phyloP scores from a whole-genome alignment of 2,329 filamentous ascomycete species.

The Ophiostoma sp. region DNA sequence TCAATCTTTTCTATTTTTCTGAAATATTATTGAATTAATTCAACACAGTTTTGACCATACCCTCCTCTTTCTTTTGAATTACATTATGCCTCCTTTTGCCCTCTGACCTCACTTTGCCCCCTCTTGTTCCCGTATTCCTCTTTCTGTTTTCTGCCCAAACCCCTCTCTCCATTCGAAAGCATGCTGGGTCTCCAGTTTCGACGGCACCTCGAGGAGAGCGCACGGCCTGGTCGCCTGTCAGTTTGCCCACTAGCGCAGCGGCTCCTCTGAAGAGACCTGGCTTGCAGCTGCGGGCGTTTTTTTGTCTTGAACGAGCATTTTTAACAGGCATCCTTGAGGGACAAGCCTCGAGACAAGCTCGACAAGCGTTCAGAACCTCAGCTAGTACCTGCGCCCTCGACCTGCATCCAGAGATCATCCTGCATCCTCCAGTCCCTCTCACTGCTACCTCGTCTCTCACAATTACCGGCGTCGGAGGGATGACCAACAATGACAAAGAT shows the following conservation, averaged over 20 bases:
- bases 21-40: background rate
- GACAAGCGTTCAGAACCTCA: background rate
- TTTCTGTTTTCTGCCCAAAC: background rate
- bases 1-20: background rate
- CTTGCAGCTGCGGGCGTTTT: background rate
- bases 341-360: background rate
- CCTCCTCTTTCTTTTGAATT: background rate
- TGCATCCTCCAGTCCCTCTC: background rate
- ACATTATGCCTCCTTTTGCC: background rate
- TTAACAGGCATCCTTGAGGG: background rate
- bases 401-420: background rate
- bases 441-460: background rate
- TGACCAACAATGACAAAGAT: constrained; percentile 21
- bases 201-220: background rate
- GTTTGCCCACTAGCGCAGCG: background rate
- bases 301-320: background rate
- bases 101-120: background rate
- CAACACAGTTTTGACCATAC: background rate
- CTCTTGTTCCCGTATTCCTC: background rate
- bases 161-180: background rate
- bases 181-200: background rate
- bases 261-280: background rate
- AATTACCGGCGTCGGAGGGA: constrained; percentile 7
- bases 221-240: background rate
- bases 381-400: background rate